Percentiles rank a stretch among this genome's conserved stretches.
These are phyloP conservation scores for Beta corolliflora DNA, from an alignment of 179 eudicot species.

Conservation along the genomic window DNA sequence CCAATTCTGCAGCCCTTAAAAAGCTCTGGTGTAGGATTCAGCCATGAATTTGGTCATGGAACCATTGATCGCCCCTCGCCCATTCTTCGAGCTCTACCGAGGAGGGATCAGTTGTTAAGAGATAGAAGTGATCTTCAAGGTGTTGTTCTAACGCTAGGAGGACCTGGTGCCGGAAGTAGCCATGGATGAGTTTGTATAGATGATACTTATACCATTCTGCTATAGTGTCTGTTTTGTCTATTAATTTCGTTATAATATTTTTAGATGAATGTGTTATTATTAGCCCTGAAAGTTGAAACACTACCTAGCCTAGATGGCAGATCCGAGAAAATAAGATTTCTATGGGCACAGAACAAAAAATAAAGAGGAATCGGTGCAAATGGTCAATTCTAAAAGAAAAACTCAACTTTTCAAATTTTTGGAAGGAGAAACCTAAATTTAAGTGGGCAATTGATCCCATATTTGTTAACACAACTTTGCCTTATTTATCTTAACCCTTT, in stretches of 20 bases:
- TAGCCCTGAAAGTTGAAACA: no score
- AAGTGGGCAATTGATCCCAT: no score
- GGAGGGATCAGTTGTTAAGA: constrained; percentile 33
- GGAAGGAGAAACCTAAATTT: no score
- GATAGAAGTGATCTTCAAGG: constrained; percentile 65
- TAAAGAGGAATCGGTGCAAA: no score
- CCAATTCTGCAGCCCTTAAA: constrained; percentile 9
- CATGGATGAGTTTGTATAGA: constrained; percentile 24
- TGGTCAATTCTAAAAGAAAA: no score
- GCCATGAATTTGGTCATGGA: constrained; percentile 18
- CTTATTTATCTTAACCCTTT: no score
- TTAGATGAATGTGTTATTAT: not conserved
- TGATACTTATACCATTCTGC: not conserved
- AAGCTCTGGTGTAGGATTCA: constrained; percentile 22
- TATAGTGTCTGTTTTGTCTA: not conserved
- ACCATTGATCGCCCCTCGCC: constrained; percentile 31
- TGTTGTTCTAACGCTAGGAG: constrained; percentile 67
- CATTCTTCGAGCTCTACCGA: constrained; percentile 19
- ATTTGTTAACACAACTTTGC: no score
- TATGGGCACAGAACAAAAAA: no score
- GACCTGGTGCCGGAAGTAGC: constrained; percentile 43
- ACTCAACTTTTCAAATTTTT: no score
- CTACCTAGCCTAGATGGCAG: no score
- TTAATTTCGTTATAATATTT: not conserved
- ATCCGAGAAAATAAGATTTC: no score